These are phyloP conservation scores for Nicotiana tabacum DNA, from an alignment of 257 asterid genomes.

Conservation along the genomic window DNA sequence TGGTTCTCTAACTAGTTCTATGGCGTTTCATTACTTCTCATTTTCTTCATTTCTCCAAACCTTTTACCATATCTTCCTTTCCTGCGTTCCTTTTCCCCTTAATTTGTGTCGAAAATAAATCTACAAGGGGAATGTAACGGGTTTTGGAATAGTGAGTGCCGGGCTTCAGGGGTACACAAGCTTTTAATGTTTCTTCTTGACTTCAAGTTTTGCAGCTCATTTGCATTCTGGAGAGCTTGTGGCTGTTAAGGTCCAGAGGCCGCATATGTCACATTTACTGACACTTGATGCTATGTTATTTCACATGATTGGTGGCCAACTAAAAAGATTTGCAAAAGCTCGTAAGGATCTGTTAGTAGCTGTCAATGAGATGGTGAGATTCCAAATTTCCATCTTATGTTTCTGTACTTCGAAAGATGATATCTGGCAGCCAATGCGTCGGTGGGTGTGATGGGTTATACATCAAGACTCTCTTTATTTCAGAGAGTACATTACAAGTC, in stretches of 20 bases:
- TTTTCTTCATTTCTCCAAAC: neutral
- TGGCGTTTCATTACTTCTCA: neutral
- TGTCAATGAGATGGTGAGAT: conserved; percentile 93
- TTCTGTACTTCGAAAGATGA: neutral
- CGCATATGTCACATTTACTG: conserved; percentile 80
- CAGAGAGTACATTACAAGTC: neutral
- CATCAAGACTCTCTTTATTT: neutral
- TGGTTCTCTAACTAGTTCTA: neutral
- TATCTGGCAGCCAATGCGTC: neutral
- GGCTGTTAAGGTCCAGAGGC: conserved; percentile 99
- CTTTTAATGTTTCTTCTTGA: conserved; percentile 24
- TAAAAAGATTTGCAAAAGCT: conserved; percentile 95
- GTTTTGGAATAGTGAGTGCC: neutral
- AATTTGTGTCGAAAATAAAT: neutral
- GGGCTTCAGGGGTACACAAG: neutral
- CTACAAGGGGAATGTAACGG: neutral
- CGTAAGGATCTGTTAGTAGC: conserved; percentile 93
- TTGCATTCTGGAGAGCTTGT: conserved; percentile 98
- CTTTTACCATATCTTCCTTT: neutral
- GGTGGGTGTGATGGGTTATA: neutral
- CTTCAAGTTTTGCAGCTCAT: conserved; percentile 95
- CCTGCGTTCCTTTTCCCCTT: neutral
- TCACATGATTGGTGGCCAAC: conserved; percentile 95
- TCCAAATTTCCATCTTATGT: conserved; percentile 15
- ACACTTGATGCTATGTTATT: conserved; percentile 92